A percentile compares a stretch with the other conserved stretches of the same genome.
Evolutionary conservation across 345 rosid genomes (phyloP).

Genomic region (Ricinus communis): DNA sequence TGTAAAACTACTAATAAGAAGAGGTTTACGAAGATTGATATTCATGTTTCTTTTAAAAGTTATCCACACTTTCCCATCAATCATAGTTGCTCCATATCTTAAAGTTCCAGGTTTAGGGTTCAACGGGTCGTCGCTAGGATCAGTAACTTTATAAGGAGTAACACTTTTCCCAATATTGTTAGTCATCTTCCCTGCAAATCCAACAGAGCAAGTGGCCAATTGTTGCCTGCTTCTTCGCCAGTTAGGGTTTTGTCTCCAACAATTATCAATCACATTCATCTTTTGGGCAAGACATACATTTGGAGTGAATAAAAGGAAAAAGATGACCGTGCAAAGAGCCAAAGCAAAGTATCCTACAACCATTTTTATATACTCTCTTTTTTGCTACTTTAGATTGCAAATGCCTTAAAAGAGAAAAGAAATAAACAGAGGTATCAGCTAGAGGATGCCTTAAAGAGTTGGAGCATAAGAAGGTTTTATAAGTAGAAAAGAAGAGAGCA

Average conservation of each 20-base stretch:
- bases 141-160: slow-evolving; percentile 48
- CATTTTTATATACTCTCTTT: neutral
- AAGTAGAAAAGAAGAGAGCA: neutral
- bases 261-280: slow-evolving; percentile 65
- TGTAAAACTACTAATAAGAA: slow-evolving; percentile 64
- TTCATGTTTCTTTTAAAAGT: slow-evolving; percentile 63
- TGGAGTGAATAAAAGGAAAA: slow-evolving; percentile 12
- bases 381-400: neutral
- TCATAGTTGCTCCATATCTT: slow-evolving; percentile 60
- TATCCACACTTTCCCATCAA: slow-evolving; percentile 62
- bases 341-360: slow-evolving; percentile 14
- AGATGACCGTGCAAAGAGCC: slow-evolving; percentile 14
- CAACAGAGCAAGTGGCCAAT: slow-evolving; percentile 59
- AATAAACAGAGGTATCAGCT: neutral
- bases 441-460: neutral
- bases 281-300: slow-evolving; percentile 10
- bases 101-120: slow-evolving; percentile 65
- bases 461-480: neutral
- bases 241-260: slow-evolving; percentile 54
- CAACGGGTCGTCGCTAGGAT: slow-evolving; percentile 62
- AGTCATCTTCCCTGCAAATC: slow-evolving; percentile 67
- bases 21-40: slow-evolving; percentile 52
- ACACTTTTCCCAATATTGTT: slow-evolving; percentile 53
- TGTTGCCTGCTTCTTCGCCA: slow-evolving; percentile 53
- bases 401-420: neutral